phyloP scores from a whole-genome alignment of 768 basidiomycete species.

The Lanmaoa pseudosensibilis region DNA sequence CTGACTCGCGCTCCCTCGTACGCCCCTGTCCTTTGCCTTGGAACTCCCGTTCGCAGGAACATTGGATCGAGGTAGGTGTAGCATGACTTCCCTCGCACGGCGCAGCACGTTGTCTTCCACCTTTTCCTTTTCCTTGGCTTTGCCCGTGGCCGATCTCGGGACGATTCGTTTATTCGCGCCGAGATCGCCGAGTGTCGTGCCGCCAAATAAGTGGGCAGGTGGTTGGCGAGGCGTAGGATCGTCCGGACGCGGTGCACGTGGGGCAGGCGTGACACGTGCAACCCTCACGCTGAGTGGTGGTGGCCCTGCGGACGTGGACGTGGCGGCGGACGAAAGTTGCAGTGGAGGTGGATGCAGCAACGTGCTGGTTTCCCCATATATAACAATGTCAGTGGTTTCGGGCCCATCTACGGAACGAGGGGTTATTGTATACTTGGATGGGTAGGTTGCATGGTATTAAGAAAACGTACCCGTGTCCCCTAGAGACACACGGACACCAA shows the following conservation, averaged over 20 bases:
- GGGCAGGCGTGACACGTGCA: constrained; percentile 52
- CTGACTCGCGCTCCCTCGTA: not conserved
- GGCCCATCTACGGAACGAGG: constrained; percentile 51
- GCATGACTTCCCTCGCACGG: constrained; percentile 40
- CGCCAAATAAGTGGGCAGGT: constrained; percentile 36
- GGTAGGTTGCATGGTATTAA: not conserved
- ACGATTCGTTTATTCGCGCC: constrained; percentile 27
- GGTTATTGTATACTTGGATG: not conserved
- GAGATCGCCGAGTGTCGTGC: constrained; percentile 13
- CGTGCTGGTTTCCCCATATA: constrained; percentile 42
- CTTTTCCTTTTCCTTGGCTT: constrained; percentile 15
- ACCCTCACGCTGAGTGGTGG: constrained; percentile 45
- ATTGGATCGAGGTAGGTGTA: constrained; percentile 35
- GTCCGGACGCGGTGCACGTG: constrained; percentile 61
- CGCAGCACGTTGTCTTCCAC: constrained; percentile 34
- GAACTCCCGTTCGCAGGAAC: constrained; percentile 3
- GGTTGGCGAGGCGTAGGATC: constrained; percentile 78
- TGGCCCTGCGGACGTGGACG: constrained; percentile 22
- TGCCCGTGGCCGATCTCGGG: constrained; percentile 12
- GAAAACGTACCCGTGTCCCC: constrained; percentile 57
- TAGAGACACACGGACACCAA: constrained; percentile 66
- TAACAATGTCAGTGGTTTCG: constrained; percentile 66
- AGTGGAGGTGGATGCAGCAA: constrained; percentile 8
- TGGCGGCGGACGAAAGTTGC: constrained; percentile 10
- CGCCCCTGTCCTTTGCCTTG: constrained; percentile 5